phyloP scores from a whole-genome alignment of 768 basidiomycete species.

The Royoungia palumana region DNA sequence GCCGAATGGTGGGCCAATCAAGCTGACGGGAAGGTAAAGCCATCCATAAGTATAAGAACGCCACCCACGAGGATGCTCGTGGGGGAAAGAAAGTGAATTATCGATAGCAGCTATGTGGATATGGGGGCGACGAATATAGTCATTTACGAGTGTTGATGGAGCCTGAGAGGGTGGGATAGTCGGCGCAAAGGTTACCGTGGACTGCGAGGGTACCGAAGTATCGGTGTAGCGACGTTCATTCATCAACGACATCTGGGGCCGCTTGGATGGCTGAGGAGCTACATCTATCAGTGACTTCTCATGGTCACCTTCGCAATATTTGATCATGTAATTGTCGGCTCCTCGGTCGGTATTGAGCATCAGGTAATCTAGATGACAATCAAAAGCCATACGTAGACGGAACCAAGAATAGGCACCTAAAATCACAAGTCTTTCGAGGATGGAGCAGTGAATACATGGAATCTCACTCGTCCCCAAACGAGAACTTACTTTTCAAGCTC shows the following conservation, averaged over 20 bases:
- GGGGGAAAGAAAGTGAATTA: conserved; percentile 89
- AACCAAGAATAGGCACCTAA: conserved; percentile 47
- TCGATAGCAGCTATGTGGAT: conserved; percentile 93
- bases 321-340: conserved; percentile 92
- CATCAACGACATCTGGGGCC: conserved; percentile 69
- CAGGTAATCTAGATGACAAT: conserved; percentile 59
- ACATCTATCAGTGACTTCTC: conserved; percentile 77
- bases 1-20: conserved; percentile 85
- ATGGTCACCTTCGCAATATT: conserved; percentile 78
- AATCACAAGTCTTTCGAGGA: conserved; percentile 64
- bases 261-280: conserved; percentile 67
- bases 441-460: conserved; percentile 9
- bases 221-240: conserved; percentile 59
- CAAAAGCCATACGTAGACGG: conserved; percentile 1
- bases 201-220: conserved; percentile 35
- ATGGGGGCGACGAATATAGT: conserved; percentile 66
- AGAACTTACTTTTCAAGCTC: conserved; percentile 78
- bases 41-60: conserved; percentile 84
- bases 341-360: conserved; percentile 90
- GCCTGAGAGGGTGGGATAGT: conserved; percentile 37
- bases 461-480: not conserved
- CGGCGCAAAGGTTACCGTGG: conserved; percentile 39
- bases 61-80: conserved; percentile 82
- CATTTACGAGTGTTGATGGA: conserved; percentile 28
- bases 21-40: conserved; percentile 80